Evolutionary conservation across 192 early-diverging fungal species (phyloP), one percentile per base, ranked within the genome.

Genomic region (Nowakowskiella sp.): DNA sequence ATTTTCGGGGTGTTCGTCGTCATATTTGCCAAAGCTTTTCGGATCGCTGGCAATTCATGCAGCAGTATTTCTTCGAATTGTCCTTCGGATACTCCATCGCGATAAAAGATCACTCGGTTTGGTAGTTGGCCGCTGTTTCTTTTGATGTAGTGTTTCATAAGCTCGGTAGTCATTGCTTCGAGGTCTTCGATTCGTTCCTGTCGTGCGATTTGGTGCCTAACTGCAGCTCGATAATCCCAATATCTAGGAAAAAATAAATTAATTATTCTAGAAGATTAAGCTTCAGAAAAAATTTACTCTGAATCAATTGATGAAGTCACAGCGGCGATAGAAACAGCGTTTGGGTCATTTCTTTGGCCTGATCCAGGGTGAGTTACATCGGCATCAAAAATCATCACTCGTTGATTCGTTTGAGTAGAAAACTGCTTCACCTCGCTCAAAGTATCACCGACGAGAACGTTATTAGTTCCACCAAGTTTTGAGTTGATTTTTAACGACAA

Each of bases 331-430:
- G 73, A 76, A 22, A 66, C 62, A 7, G 59, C 66, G n/a, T n/a
- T n/a, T n/a, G n/a, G n/a, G n/a, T n/a, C n/a, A n/a, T n/a, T n/a
- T n/a, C n/a, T n/a, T 19, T 29, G 5, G 6, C 34, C 60, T 1
- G 60, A 67, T n/a, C n/a, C n/a, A 30, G 90, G 85, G 60, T 92
- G 92, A 6, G 87, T 90, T 25, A 94, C 86, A 61, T 92, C 90
- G 13, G 86, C 87, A 45, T 90, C 92, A 45, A 90, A 64, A 28
- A 92, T 52, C 56, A 94, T 81, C 7, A 86, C n/a, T n/a, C n/a
- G n/a, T n/a, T n/a, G n/a, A n/a, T n/a, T n/a, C n/a, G n/a, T n/a
- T n/a, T n/a, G n/a, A n/a, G n/a, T n/a, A 71, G 7, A 74, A 69
- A 30, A 72, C n/a, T 55, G 42, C 49, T 67, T 58, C 19, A 7